These are phyloP conservation scores for Kuraishia borneana DNA, from an alignment of 805 yeast genomes.

Conservation along the genomic window DNA sequence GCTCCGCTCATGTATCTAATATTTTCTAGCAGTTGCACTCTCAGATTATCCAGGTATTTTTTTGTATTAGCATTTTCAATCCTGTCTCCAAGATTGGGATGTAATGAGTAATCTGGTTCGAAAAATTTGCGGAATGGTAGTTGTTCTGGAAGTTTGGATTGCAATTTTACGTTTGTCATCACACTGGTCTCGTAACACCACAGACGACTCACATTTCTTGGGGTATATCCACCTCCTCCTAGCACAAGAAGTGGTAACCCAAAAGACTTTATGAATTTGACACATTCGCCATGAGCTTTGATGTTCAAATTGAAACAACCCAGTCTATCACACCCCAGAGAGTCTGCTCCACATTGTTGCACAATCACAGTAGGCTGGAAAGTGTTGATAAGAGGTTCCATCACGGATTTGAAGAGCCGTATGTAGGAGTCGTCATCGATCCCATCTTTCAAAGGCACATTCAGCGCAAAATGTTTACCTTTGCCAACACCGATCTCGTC, in stretches of 20 bases:
- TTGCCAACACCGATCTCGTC: slow-evolving; percentile 83
- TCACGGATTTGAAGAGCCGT: slow-evolving; percentile 66
- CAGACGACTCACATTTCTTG: slow-evolving; percentile 84
- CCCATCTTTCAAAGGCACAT: slow-evolving; percentile 91
- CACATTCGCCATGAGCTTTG: slow-evolving; percentile 93
- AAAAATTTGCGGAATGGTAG: slow-evolving; percentile 75
- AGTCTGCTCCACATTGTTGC: slow-evolving; percentile 96
- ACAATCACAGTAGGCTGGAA: slow-evolving; percentile 92
- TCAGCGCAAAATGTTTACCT: slow-evolving; percentile 81
- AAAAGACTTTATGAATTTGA: slow-evolving; percentile 76
- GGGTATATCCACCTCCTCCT: slow-evolving; percentile 98
- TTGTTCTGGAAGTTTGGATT: slow-evolving; percentile 60
- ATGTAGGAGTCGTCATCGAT: slow-evolving; percentile 86
- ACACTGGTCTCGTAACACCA: slow-evolving; percentile 97
- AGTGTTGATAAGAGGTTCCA: slow-evolving; percentile 83
- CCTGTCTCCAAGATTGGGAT: slow-evolving; percentile 70
- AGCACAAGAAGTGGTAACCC: slow-evolving; percentile 84
- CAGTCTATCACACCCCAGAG: slow-evolving; percentile 82
- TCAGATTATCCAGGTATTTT: slow-evolving; percentile 71
- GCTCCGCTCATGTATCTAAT: slow-evolving; percentile 78
- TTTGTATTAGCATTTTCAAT: slow-evolving; percentile 80
- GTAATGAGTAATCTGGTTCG: slow-evolving; percentile 85
- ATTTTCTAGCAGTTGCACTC: slow-evolving; percentile 68
- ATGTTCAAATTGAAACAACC: slow-evolving; percentile 92
- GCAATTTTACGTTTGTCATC: slow-evolving; percentile 66